Evolutionary conservation across 805 yeast genomes (phyloP), one percentile per base, ranked within the genome.

Genomic region (Starmerella vaccinii): DNA sequence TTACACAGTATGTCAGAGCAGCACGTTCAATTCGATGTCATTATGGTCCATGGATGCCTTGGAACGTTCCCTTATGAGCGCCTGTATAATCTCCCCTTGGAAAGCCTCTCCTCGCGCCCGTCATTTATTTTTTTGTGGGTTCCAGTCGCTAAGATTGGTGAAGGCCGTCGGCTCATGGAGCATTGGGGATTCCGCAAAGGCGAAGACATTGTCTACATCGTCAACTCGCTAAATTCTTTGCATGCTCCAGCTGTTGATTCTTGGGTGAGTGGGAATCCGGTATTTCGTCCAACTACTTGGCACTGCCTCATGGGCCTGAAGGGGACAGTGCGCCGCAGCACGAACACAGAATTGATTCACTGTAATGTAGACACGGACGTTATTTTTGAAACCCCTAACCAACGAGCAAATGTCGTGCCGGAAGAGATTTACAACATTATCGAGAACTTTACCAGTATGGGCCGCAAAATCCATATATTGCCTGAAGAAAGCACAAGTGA

Each of bases 231-330:
- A 52, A 65, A 75, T 26, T 81, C 92, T 0, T 78, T 79, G 1
- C 79, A 77, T 61, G 80, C 77, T 55, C 92, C 92, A 61, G 68
- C 2, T 74, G 3, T 13, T 6, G 21, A 16, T 15, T 19, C 49
- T 12, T 49, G 57, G 56, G 51, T 22, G 5, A 37, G 74, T 50
- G 76, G 74, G 16, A 71, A 71, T 30, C 58, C 72, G 1, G 63
- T 84, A 23, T 72, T 84, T 49, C 80, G 78, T 53, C 78, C 81
- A 52, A 53, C 62, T 1, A 80, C 84, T 65, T 89, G 96, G 95
- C 97, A 90, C 67, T 89, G 97, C 61, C 84, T 95, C 84, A 88
- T 89, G 96, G 90, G 96, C 59, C 84, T 89, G 48, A 89, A 95
- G 2, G 97, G 97, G 2, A 89, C 97, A 0, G 90, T 89, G 7